Base-by-base conservation (phyloP, 768 basidiomycete species). In the Tylopilus sp. region DNA sequence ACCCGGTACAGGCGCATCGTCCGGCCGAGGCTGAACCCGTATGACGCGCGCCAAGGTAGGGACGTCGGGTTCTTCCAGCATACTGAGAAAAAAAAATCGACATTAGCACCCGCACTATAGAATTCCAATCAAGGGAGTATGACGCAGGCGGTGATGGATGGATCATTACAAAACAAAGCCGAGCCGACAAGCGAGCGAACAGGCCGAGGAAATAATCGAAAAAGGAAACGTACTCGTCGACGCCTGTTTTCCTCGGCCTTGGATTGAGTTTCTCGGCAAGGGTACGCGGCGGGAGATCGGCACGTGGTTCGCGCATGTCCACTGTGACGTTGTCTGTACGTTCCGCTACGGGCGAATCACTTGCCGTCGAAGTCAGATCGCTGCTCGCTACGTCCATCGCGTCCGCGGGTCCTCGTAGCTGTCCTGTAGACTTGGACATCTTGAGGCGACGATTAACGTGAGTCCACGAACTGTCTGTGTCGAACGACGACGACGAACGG, bases 381-480 rank as follows among this genome's bases (percentile, higher is more conserved):
- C 74, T 78, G 53, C 75, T 78, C 16, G 74, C 72, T 25, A 70
- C 51, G 29, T 74, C 72, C 36, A 69, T 72, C 17, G 65, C 64
- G 22, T 67, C 67, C 19, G 48, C 56, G 3, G 45, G 55, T 50
- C 48, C 54, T 41, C 34, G 56, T 21, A 47, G 38, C 45, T 21
- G 45, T 26, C 46, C 49, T 31, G 48, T 16, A n/a, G 63, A 41
- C 45, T 37, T 41, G 36, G 60, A 51, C 29, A 19, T 19, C 54
- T 57, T 46, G 34, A 42, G 53, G 22, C 41, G 73, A 26, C 78
- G 71, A 56, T 80, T 79, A n/a, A 89, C 83, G 50, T 82, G 84
- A 21, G 86, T 88, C 87, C 87, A 89, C 6, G 83, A 83, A 30
- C 78, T 74, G 57, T 86, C 84, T 2, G 78, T 81, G 53, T 81